Evolutionary conservation across 2,329 filamentous ascomycete genomes (phyloP), one percentile per base, ranked within the genome.

Genomic region (Hypoxylon sp.): DNA sequence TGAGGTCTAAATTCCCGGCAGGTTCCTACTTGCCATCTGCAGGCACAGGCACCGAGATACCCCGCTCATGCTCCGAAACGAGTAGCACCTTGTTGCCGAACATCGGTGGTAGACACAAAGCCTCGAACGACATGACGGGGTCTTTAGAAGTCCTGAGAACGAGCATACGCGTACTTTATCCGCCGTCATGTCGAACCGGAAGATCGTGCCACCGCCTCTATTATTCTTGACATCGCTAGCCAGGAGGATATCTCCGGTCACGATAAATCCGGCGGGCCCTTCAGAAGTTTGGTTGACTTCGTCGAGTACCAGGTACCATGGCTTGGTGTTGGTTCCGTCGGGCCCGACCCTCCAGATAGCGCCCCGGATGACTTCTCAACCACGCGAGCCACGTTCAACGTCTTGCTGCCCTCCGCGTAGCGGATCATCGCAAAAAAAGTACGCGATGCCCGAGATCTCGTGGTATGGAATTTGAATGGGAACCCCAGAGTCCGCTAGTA

Each of bases 381-480:
- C 78, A 1, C 65, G 65, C 0, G 53, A 41, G 50, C 81, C 79
- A 53, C 78, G 75, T 37, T 78, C 79, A 2, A 80, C 72, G 53
- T 82, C 80, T 60, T 81, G 80, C 34, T 76, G 80, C 5, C 78
- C 80, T 23, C 78, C 75, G 63, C 78, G 81, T 0, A 52, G 58
- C 2, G 77, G 67, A 55, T 79, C 73, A 57, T 77, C 80, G 57
- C 79, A 79, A 29, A 80, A 58, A 16, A 82, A 53, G 48, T 75
- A 72, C n/a, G 70, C 80, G 79, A 57, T 77, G 23, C 80, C 80
- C 0, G 74, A 71, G 8, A 80, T 71, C 56, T 81, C 67, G 23
- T 71, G 64, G 32, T 79, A 79, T 4, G 23, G 59, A 0, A 79
- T 80, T 11, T 75, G 75, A 59, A 78, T 80, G 8, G 79, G 74